Evolutionary conservation across 495 filamentous ascomycete species (phyloP).

Genomic region (Penicilliopsis zonata): DNA sequence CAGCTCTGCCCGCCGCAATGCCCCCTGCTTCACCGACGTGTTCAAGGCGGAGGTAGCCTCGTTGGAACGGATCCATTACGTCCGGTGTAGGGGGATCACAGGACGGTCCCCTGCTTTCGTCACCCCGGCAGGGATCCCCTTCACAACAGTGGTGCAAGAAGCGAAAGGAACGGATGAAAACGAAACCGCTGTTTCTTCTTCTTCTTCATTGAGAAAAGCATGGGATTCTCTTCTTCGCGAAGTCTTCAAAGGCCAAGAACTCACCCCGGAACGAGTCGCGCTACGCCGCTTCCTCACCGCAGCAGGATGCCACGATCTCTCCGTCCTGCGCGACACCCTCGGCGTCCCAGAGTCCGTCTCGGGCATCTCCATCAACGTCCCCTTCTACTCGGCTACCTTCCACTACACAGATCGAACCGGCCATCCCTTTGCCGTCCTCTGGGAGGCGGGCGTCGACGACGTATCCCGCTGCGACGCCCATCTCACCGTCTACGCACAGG

Average conservation of each 20-base stretch:
- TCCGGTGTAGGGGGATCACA: conserved; percentile 40
- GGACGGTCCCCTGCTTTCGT: conserved; percentile 33
- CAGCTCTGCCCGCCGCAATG: conserved; percentile 42
- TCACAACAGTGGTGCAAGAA: conserved; percentile 11
- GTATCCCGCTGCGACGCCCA: conserved; percentile 46
- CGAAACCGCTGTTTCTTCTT: no score
- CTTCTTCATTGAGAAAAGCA: no score
- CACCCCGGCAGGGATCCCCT: conserved; percentile 27
- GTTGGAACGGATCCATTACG: conserved; percentile 38
- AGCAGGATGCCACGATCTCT: conserved; percentile 43
- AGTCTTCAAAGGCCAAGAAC: conserved; percentile 18
- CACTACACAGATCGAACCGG: conserved; percentile 19
- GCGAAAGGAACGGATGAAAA: neutral
- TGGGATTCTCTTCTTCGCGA: conserved; percentile 15
- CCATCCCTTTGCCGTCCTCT: conserved; percentile 37
- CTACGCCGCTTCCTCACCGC: conserved; percentile 33
- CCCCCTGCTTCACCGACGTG: conserved; percentile 34
- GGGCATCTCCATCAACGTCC: conserved; percentile 30
- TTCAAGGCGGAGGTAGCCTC: conserved; percentile 33
- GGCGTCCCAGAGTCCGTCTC: conserved; percentile 33
- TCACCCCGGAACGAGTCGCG: conserved; percentile 18
- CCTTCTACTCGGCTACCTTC: conserved; percentile 36
- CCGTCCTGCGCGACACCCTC: conserved; percentile 41
- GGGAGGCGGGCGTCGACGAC: conserved; percentile 41
- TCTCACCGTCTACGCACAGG: conserved; percentile 37